A percentile compares a stretch with the other conserved stretches of the same genome.
phyloP scores from a whole-genome alignment of 306 rosid genomes.

The Rosa lucieae region DNA sequence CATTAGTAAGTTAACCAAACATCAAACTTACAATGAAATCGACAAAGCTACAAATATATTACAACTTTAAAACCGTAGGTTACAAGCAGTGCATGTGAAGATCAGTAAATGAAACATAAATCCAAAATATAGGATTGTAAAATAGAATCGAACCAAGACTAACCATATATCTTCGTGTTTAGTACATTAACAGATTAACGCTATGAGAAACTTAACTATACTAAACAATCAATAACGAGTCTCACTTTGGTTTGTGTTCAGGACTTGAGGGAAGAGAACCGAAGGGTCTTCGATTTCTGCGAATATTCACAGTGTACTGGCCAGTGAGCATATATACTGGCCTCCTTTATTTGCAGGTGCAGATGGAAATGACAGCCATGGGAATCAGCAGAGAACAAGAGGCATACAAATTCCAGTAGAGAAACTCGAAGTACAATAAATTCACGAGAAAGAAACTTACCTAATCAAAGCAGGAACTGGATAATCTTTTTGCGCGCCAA shows the following conservation, averaged over 20 bases:
- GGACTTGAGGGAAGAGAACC: not conserved
- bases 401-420: not conserved
- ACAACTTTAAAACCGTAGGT: too few relatives aligned
- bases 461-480: constrained; percentile 4
- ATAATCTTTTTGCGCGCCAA: not conserved
- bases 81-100: not conserved
- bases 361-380: constrained; percentile 7
- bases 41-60: too few relatives aligned
- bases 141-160: not conserved
- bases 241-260: not conserved
- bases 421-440: not conserved
- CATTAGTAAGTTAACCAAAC: too few relatives aligned
- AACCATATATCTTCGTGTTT: not conserved
- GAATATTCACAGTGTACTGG: not conserved
- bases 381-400: not conserved
- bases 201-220: too few relatives aligned
- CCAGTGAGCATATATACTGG: not conserved
- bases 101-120: not conserved
- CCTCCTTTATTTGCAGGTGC: not conserved
- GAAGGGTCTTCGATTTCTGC: not conserved
- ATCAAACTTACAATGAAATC: too few relatives aligned
- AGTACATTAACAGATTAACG: not conserved
- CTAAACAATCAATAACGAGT: not conserved
- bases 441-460: not conserved
- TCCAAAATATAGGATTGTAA: not conserved